Evolutionary conservation across 768 basidiomycete species (phyloP).

Genomic region (Lentinula boryana): DNA sequence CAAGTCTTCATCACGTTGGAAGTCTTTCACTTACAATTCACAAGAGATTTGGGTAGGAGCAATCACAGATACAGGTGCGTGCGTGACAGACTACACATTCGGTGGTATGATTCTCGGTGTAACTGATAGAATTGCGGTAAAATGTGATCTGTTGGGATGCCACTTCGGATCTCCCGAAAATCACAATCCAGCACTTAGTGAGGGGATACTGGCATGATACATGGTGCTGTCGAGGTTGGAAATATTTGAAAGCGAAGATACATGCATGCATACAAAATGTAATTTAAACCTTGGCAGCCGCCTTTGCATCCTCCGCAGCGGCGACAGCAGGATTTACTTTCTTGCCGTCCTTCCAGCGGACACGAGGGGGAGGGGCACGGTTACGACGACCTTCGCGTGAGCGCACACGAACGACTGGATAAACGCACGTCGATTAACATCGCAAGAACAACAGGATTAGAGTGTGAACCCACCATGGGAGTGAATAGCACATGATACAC

Average conservation of each 20-base stretch:
- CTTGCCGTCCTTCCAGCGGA: slow-evolving; percentile 95
- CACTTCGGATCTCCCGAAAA: too few species aligned
- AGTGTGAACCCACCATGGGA: slow-evolving; percentile 74
- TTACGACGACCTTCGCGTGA: slow-evolving; percentile 94
- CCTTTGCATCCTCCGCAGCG: slow-evolving; percentile 86
- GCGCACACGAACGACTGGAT: slow-evolving; percentile 94
- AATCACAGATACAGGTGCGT: too few species aligned
- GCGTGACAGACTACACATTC: too few species aligned
- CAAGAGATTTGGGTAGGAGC: too few species aligned
- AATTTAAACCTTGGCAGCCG: slow-evolving; percentile 22
- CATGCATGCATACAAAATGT: background rate
- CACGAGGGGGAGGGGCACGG: slow-evolving; percentile 93
- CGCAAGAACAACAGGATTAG: background rate
- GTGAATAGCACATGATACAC: slow-evolving; percentile 99
- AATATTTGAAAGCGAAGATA: slow-evolving; percentile 2
- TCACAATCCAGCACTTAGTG: too few species aligned
- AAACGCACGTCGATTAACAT: background rate
- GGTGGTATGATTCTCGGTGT: too few species aligned
- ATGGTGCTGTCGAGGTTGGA: background rate
- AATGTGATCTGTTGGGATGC: too few species aligned
- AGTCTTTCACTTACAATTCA: too few species aligned
- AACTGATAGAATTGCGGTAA: too few species aligned
- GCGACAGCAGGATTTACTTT: slow-evolving; percentile 95
- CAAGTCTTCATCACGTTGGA: too few species aligned
- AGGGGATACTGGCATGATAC: background rate